Conservation (phyloP, 768 basidiomycete genomes). For the Royoungia palumana region DNA sequence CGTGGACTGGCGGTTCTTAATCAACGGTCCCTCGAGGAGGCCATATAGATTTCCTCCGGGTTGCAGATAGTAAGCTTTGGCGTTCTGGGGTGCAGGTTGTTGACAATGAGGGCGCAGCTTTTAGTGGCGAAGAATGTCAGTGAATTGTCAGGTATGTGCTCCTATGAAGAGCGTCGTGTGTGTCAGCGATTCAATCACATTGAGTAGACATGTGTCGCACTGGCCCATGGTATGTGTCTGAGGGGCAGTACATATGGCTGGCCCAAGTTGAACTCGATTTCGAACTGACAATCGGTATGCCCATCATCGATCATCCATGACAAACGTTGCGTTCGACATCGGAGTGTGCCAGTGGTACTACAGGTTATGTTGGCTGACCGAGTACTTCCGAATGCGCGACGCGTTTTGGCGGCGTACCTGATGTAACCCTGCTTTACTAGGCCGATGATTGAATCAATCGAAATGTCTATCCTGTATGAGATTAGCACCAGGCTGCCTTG, state of each 20-base stretch:
- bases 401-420: slow-evolving; percentile 40
- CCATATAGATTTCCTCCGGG: slow-evolving; percentile 65
- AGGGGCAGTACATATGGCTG: slow-evolving; percentile 65
- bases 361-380: not conserved
- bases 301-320: slow-evolving; percentile 54
- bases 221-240: slow-evolving; percentile 67
- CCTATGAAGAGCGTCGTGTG: slow-evolving; percentile 30
- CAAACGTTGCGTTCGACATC: slow-evolving; percentile 50
- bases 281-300: slow-evolving; percentile 53
- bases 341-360: slow-evolving; percentile 74
- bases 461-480: slow-evolving; percentile 47
- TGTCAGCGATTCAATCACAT: not conserved
- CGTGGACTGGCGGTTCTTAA: slow-evolving; percentile 77
- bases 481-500: no score
- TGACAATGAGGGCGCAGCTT: slow-evolving; percentile 54
- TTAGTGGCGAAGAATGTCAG: slow-evolving; percentile 56
- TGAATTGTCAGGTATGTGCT: slow-evolving; percentile 55
- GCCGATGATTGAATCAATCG: no score
- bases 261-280: slow-evolving; percentile 57
- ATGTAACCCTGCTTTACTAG: slow-evolving; percentile 76
- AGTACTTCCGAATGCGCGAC: not conserved
- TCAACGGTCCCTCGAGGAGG: slow-evolving; percentile 66
- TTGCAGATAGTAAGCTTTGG: slow-evolving; percentile 65
- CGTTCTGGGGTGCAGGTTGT: slow-evolving; percentile 57
- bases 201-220: slow-evolving; percentile 32